phyloP scores from a whole-genome alignment of 208 protist species.

The Crithidia sp. region DNA sequence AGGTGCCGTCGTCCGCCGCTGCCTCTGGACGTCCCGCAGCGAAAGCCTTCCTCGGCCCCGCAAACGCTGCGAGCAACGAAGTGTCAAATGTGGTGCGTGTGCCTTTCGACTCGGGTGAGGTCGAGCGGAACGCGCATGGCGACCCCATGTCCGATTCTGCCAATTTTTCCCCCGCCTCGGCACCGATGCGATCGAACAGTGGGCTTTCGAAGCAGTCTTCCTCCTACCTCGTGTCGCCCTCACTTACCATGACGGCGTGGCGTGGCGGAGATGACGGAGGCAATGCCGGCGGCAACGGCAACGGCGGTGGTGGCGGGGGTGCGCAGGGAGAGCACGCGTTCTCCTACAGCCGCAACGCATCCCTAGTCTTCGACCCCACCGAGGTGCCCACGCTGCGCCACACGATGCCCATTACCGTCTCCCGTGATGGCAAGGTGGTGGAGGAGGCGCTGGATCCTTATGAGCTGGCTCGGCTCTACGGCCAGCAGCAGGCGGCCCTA shows the following conservation, averaged over 20 bases:
- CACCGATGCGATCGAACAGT: neutral
- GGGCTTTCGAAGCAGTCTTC: conserved; percentile 13
- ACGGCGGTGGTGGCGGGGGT: neutral
- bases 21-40: neutral
- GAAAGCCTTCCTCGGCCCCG: neutral
- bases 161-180: neutral
- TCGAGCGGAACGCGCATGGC: neutral
- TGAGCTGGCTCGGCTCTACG: conserved; percentile 71
- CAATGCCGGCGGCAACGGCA: neutral
- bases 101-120: neutral
- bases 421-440: conserved; percentile 45
- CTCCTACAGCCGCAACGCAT: neutral
- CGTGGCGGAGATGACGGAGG: conserved; percentile 2
- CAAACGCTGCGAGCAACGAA: neutral
- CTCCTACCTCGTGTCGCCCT: conserved; percentile 8
- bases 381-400: conserved; percentile 33
- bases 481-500: conserved; percentile 72
- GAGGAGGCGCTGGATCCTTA: conserved; percentile 64
- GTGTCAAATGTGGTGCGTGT: neutral
- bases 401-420: conserved; percentile 49
- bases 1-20: neutral
- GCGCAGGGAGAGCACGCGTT: neutral
- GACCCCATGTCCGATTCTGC: conserved; percentile 1
- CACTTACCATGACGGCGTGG: conserved; percentile 12
- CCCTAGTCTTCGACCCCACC: conserved; percentile 24